Percentiles rank a stretch among this genome's conserved stretches.
These are phyloP conservation scores for Ogataea nakhonphanomensis DNA, from an alignment of 805 yeast genomes.

Conservation along the genomic window DNA sequence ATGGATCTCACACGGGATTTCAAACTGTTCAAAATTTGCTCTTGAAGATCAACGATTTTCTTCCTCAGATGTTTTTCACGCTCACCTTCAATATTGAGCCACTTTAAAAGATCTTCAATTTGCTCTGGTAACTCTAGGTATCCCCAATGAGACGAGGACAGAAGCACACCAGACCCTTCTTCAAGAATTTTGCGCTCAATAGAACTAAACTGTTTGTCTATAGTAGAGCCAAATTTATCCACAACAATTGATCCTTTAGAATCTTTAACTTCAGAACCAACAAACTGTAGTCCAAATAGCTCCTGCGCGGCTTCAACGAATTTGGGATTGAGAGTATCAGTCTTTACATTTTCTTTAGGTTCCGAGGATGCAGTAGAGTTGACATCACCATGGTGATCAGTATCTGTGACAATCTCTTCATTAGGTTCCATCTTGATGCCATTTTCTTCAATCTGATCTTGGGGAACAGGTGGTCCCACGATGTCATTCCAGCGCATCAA, in stretches of 20 bases:
- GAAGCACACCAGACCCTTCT: constrained; percentile 56
- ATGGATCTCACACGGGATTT: constrained; percentile 55
- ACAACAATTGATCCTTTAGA: constrained; percentile 25
- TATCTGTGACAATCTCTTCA: background rate
- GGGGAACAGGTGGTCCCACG: background rate
- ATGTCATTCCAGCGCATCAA: constrained; percentile 28
- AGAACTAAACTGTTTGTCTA: constrained; percentile 30
- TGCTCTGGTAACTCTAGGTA: constrained; percentile 61
- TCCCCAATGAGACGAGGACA: constrained; percentile 62
- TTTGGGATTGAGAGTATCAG: background rate
- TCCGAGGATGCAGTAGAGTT: too few species aligned
- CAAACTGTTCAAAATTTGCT: constrained; percentile 52
- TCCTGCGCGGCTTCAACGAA: constrained; percentile 30
- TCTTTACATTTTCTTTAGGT: too few species aligned
- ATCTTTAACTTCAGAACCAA: constrained; percentile 23
- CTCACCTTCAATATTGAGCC: constrained; percentile 74
- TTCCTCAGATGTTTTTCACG: constrained; percentile 66
- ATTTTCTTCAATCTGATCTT: background rate
- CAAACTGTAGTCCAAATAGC: constrained; percentile 33
- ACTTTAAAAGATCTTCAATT: constrained; percentile 49
- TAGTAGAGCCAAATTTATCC: constrained; percentile 37
- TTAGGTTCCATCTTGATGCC: background rate
- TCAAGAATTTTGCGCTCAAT: constrained; percentile 63
- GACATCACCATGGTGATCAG: background rate
- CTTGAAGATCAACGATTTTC: constrained; percentile 53